These are phyloP conservation scores for Pseudocercospora crystallina DNA, from an alignment of 2,329 filamentous ascomycete species.

Conservation along the genomic window DNA sequence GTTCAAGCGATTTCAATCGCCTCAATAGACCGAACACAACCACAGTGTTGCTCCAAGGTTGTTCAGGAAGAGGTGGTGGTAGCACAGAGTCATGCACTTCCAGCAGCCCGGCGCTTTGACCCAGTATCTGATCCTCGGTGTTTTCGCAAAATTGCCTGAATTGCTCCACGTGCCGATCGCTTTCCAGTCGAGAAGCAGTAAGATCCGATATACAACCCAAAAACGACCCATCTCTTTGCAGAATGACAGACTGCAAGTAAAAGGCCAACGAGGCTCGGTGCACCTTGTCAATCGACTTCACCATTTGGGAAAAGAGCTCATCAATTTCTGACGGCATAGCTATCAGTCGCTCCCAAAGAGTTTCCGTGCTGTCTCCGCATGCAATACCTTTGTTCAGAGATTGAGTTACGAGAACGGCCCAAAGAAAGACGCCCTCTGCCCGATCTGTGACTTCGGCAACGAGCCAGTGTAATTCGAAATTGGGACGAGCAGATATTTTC, in stretches of 20 bases:
- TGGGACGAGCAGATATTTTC: not conserved
- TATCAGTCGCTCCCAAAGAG: not conserved
- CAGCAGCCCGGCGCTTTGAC: not conserved
- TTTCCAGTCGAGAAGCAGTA: no score
- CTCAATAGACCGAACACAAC: no score
- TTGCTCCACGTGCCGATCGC: no score
- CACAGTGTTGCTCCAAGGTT: no score
- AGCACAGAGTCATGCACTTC: not conserved
- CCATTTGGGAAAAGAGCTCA: not conserved
- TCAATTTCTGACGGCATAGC: not conserved
- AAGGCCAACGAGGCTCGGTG: not conserved
- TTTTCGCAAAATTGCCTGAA: no score
- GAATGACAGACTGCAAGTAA: not conserved
- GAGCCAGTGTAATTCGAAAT: not conserved
- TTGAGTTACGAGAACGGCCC: slow-evolving; percentile 13
- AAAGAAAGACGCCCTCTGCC: slow-evolving; percentile 18
- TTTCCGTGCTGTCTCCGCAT: slow-evolving; percentile 6
- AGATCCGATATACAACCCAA: no score
- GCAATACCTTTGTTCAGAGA: slow-evolving; percentile 1
- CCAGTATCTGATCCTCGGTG: no score
- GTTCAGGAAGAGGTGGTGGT: no score
- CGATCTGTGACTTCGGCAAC: slow-evolving; percentile 2
- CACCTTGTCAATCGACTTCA: not conserved
- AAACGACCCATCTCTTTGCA: no score
- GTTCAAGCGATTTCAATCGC: no score